Base-by-base conservation (phyloP, 768 basidiomycete species). In the Pisolithus microcarpus region DNA sequence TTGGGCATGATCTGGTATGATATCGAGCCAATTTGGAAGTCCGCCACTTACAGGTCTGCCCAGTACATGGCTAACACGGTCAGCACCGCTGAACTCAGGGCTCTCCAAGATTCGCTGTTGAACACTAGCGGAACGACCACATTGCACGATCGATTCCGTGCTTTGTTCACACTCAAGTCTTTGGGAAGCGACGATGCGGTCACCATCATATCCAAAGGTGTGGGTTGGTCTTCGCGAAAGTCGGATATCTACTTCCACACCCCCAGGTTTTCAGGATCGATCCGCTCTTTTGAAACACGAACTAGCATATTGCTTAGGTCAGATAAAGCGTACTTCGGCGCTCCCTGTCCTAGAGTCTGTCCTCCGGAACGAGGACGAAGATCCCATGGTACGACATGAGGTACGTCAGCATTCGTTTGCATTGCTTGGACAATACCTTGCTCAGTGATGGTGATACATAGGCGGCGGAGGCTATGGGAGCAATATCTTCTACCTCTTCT, bases 401-500 rank as follows among this genome's bases (percentile, higher is more conserved):
- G 91, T 89, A 58, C 52, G 74, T 59, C 43, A 34, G 18, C n/a
- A 28, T 26, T 11, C n/a, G 31, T 24, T 11, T 44, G 31, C 36
- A n/a, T 24, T 49, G 37, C 19, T 37, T 19, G 7, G 13, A 38
- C n/a, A 11, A 37, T 44, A 38, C n/a, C 38, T 50, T 42, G 57
- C 55, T 58, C 38, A 40, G 51, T 48, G 56, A 52, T 50, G n/a
- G 34, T 10, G 28, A 49, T 46, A 56, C 56, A 43, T 56, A 94
- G 88, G 93, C 95, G 46, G 96, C 96, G n/a, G 96, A 99, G 70
- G 96, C 96, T 8, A 86, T 99, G 75, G 96, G 94, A 38, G 96
- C 96, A 1, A 91, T 98, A 36, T 91, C 89, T 7, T 73, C 81
- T 19, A 61, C 74, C 2, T 57, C 69, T 0, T 88, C 91, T 15